Evolutionary conservation across 2,329 filamentous ascomycete genomes (phyloP), one percentile per base, ranked within the genome.

Genomic region (Mariannaea sp.): DNA sequence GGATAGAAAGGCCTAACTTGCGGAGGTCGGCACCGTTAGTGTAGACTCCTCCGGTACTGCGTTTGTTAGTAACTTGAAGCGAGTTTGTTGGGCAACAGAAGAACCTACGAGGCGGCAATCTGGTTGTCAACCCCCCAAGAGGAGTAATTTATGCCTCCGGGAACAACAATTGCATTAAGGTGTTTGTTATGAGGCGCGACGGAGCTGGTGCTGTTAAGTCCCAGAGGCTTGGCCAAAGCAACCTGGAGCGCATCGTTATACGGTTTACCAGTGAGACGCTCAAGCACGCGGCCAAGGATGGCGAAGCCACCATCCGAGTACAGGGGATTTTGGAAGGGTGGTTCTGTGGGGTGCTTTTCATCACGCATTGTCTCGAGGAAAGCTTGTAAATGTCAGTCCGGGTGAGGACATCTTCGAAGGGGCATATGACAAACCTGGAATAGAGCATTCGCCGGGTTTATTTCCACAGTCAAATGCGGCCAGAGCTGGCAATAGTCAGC

Each of bases 251-350:
- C 62, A 0, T 62, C 60, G 1, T 51, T 42, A 20, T 57, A 65
- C 0, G 38, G 10, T 8, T 35, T 27, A 2, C 57, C 51, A 1
- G 60, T 47, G 0, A 65, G 45, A 3, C 61, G 58, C 9, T 53
- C 55, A 0, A 67, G 50, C 0, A 67, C 24, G 1, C 33, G 8
- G 0, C 55, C 55, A 0, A 66, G 39, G 9, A 65, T 22, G 2
- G 41, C 49, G 14, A 46, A 67, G 0, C 61, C 65, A 5, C 33
- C 59, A 16, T 66, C 62, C 0, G 64, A 66, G n/a, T 66, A 66
- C 0, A 55, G 24, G 2, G 56, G 58, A 57, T 35, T 65, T 53
- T 16, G 40, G 17, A 43, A 62, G 0, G 61, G 43, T 1, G 49
- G 14, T 8, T 36, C 33, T 0, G 57, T 52, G 3, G 61, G 59